phyloP scores from a whole-genome alignment of 2,329 filamentous ascomycete genomes.

The Penicillium olsonii region DNA sequence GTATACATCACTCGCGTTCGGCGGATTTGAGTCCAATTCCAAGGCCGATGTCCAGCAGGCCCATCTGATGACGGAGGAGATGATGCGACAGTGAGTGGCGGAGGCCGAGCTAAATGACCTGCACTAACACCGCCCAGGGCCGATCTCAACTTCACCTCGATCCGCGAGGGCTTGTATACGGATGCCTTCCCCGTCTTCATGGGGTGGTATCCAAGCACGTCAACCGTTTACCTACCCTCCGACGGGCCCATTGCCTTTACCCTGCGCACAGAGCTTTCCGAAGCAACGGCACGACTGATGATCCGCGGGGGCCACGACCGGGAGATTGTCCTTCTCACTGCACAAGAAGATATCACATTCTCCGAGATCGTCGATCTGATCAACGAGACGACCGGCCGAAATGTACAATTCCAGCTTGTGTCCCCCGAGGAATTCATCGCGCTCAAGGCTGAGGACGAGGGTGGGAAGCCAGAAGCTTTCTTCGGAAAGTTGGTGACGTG shows the following conservation, averaged over 20 bases:
- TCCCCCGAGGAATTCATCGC: conserved; percentile 38
- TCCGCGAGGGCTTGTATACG: conserved; percentile 61
- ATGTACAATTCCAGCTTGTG: conserved; percentile 37
- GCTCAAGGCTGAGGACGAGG: conserved; percentile 34
- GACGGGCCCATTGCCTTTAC: conserved; percentile 54
- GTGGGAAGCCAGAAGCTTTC: conserved; percentile 41
- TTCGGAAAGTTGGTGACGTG: conserved; percentile 46
- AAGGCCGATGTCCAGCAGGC: conserved; percentile 59
- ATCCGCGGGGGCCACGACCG: conserved; percentile 41
- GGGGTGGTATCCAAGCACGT: conserved; percentile 41
- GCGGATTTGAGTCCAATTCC: conserved; percentile 42
- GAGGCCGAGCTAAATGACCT: neutral
- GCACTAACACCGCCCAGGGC: conserved; percentile 26
- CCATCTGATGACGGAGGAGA: conserved; percentile 59
- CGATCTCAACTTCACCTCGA: conserved; percentile 52
- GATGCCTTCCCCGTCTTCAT: conserved; percentile 63
- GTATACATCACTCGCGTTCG: conserved; percentile 64
- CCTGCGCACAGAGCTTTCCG: conserved; percentile 55
- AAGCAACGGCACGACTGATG: conserved; percentile 56
- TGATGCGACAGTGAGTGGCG: conserved; percentile 43
- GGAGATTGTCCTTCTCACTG: conserved; percentile 42
- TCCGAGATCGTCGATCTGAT: conserved; percentile 41
- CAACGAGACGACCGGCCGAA: conserved; percentile 36
- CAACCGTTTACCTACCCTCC: conserved; percentile 34
- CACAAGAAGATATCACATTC: conserved; percentile 36